Evolutionary conservation across 331 rosid species (phyloP), one percentile per base, ranked within the genome.

Genomic region (Telfairia occidentalis): DNA sequence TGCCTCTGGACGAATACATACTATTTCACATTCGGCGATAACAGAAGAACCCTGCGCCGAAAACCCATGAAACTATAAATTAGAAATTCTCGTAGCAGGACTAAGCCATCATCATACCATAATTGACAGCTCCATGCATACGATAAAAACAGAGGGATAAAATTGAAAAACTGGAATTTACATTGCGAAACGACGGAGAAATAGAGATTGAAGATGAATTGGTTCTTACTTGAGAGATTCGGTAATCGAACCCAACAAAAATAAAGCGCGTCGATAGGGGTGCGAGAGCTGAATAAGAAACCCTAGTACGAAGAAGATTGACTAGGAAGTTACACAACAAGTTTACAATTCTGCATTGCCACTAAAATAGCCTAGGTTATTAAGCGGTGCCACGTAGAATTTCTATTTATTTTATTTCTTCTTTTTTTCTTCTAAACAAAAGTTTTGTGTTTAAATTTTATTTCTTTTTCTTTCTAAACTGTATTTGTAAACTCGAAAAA

Each of bases 1-100:
- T 84, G 73, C 97, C 99, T 82, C 96, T 79, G 12, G 97, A 89
- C 35, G 97, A 88, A 81, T 92, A 95, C 97, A 95, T 95, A 59
- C 18, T 86, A 69, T 64, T 77, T 82, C 86, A 77, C 84, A 77
- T 50, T 55, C 28, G 82, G 57, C 50, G 16, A 66, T 2, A 21
- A 73, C 63, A 66, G 15, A 5, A 37, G 60, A 61, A n/a, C 75
- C 75, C 75, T 71, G 43, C 29, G 21, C 30, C 48, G 3, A 18
- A 52, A 35, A 64, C 1, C 48, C 71, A 64, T n/a, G 46, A 19
- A 71, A 49, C 26, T 45, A 71, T 3, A 48, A 71, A 48, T 29
- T 29, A 70, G 13, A 70, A 43, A 70, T 70, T 70, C 0, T 0
- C 23, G 30, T 70, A 2, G 8, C 45, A 71, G 16, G 54, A 71